Evolutionary conservation across 2,329 filamentous ascomycete genomes (phyloP).

Genomic region (Hypoxylon sp.): DNA sequence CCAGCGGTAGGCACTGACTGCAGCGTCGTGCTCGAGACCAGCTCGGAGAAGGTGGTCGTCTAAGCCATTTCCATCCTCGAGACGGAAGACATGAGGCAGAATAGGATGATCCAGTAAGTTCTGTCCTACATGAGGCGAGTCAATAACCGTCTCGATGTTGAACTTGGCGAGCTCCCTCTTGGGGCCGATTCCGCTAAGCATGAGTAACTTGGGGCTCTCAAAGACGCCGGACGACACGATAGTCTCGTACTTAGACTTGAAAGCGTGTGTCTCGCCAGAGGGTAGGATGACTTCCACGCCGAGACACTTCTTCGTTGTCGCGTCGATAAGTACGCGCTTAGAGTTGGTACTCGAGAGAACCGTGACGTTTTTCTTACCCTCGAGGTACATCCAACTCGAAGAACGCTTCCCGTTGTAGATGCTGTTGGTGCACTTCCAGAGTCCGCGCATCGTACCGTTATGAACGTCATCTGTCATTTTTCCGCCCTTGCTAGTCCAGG

Average conservation of each 20-base stretch:
- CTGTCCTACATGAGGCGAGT: conserved; percentile 72
- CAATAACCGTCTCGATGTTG: conserved; percentile 64
- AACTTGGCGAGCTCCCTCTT: conserved; percentile 62
- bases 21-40: conserved; percentile 51
- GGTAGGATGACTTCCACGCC: conserved; percentile 62
- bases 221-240: conserved; percentile 66
- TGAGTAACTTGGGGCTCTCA: conserved; percentile 73
- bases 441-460: conserved; percentile 65
- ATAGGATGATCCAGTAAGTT: conserved; percentile 73
- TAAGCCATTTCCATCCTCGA: conserved; percentile 56
- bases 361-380: conserved; percentile 66
- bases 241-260: conserved; percentile 63
- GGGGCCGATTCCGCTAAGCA: conserved; percentile 73
- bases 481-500: conserved; percentile 66
- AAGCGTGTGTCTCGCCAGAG: conserved; percentile 55
- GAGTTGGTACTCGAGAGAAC: conserved; percentile 61
- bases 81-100: conserved; percentile 61
- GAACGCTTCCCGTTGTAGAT: conserved; percentile 70
- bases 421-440: conserved; percentile 64
- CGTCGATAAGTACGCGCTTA: conserved; percentile 66
- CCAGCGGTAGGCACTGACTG: conserved; percentile 53
- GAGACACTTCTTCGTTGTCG: conserved; percentile 52
- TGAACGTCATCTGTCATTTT: conserved; percentile 66
- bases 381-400: conserved; percentile 63
- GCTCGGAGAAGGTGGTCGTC: conserved; percentile 57